Evolutionary conservation across 169 alveolate genomes (phyloP).

Genomic region (Hepatocystis sp.): DNA sequence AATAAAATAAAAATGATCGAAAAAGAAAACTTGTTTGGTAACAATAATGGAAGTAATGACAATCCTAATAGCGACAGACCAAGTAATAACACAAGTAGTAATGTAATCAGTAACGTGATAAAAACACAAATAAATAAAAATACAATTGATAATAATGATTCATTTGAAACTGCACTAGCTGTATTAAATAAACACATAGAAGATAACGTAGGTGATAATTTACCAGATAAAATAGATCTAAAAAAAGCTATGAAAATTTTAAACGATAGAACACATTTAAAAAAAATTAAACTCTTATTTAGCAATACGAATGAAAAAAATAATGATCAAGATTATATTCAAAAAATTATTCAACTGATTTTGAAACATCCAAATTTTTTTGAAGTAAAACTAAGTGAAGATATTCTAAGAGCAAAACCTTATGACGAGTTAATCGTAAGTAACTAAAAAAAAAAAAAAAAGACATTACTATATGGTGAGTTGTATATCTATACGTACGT

Average conservation of each 20-base stretch:
- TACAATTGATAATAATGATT: slow-evolving; percentile 19
- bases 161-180: slow-evolving; percentile 39
- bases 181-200: slow-evolving; percentile 28
- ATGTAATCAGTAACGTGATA: not conserved
- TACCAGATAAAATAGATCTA: slow-evolving; percentile 59
- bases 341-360: slow-evolving; percentile 41
- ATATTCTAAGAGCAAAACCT: slow-evolving; percentile 25
- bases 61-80: not conserved
- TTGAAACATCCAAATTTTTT: slow-evolving; percentile 26
- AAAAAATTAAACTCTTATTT: slow-evolving; percentile 30
- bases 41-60: not conserved
- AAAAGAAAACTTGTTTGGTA: slow-evolving; percentile 28
- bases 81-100: not conserved
- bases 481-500: not conserved
- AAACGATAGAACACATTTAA: slow-evolving; percentile 29
- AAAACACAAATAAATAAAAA: slow-evolving; percentile 23
- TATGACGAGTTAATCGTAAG: slow-evolving; percentile 66
- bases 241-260: slow-evolving; percentile 71
- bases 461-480: not conserved
- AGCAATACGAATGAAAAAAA: slow-evolving; percentile 17
- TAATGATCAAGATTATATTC: slow-evolving; percentile 22
- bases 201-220: slow-evolving; percentile 20
- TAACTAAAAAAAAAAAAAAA: not conserved
- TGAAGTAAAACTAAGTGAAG: slow-evolving; percentile 39
- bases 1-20: slow-evolving; percentile 31